Percentiles rank a stretch among this genome's conserved stretches.
These are phyloP conservation scores for Suillus tomentosus DNA, from an alignment of 768 basidiomycete genomes.

Conservation along the genomic window DNA sequence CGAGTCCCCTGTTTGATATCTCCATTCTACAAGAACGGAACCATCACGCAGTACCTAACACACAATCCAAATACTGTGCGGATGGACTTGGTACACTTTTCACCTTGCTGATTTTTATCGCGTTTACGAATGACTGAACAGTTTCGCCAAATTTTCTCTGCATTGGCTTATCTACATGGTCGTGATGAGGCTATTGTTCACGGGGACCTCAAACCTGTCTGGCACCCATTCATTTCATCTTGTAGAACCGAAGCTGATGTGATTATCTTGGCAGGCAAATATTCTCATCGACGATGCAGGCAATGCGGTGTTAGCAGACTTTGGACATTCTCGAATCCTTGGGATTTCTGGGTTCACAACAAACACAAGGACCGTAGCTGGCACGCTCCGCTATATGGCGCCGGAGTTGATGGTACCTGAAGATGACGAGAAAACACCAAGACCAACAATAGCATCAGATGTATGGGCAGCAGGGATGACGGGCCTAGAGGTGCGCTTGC, in stretches of 20 bases:
- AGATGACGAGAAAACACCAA: slow-evolving; percentile 18
- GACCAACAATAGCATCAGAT: slow-evolving; percentile 31
- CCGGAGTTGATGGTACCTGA: slow-evolving; percentile 49
- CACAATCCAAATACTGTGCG: slow-evolving; percentile 42
- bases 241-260: not conserved
- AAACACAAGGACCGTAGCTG: slow-evolving; percentile 33
- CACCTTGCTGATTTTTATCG: not conserved
- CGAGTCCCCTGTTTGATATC: slow-evolving; percentile 48
- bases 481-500: slow-evolving; percentile 34
- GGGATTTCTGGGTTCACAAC: slow-evolving; percentile 46
- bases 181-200: slow-evolving; percentile 50
- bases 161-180: slow-evolving; percentile 57
- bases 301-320: slow-evolving; percentile 5
- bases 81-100: slow-evolving; percentile 45
- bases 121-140: slow-evolving; percentile 19
- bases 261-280: slow-evolving; percentile 1
- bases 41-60: slow-evolving; percentile 49
- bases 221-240: slow-evolving; percentile 17
- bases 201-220: slow-evolving; percentile 62
- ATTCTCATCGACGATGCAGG: slow-evolving; percentile 3
- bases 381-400: slow-evolving; percentile 44
- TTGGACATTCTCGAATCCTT: slow-evolving; percentile 49
- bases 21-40: slow-evolving; percentile 62
- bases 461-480: slow-evolving; percentile 42
- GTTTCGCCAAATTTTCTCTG: slow-evolving; percentile 59